phyloP scores from a whole-genome alignment of 345 rosid genomes.

The Nephelium lappaceum region DNA sequence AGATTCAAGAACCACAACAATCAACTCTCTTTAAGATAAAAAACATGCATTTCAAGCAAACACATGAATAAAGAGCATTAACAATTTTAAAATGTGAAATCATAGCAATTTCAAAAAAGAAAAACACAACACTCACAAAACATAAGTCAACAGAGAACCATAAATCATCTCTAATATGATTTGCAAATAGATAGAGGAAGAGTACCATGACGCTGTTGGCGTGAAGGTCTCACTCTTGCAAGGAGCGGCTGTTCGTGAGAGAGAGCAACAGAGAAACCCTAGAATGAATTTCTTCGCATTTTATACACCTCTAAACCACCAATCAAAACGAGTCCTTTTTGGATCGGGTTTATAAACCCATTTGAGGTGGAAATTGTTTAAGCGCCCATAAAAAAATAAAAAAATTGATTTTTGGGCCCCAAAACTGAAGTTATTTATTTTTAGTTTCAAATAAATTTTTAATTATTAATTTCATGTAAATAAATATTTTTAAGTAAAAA shows the following conservation, averaged over 20 bases:
- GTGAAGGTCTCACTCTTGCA: background rate
- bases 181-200: too few species aligned
- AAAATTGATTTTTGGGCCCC: too few species aligned
- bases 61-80: background rate
- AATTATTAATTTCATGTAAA: too few species aligned
- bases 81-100: background rate
- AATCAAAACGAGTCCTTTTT: background rate
- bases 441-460: too few species aligned
- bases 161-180: too few species aligned
- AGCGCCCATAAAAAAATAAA: too few species aligned
- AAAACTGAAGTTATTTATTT: too few species aligned
- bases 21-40: background rate
- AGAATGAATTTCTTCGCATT: background rate
- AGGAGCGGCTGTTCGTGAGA: background rate
- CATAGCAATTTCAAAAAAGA: background rate
- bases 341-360: background rate
- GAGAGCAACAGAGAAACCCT: conserved; percentile 17
- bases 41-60: background rate
- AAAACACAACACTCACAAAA: too few species aligned
- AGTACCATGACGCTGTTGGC: conserved; percentile 9
- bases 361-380: too few species aligned
- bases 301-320: background rate
- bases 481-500: too few species aligned
- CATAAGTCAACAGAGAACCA: background rate
- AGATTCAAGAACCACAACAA: background rate